phyloP scores from a whole-genome alignment of 129 eudicot species.

The Logfia minima region DNA sequence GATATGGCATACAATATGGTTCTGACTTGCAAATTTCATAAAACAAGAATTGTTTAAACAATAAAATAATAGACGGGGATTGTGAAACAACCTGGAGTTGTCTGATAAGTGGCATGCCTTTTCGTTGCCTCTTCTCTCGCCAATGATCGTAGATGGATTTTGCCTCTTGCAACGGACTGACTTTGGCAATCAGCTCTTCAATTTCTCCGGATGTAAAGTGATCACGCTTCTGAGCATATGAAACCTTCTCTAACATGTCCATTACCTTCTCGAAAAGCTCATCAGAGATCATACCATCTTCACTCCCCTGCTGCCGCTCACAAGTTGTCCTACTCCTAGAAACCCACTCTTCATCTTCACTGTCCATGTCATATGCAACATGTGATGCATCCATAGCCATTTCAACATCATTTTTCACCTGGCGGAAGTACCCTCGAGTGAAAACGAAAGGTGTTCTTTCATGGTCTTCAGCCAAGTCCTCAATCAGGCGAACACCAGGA shows the following conservation, averaged over 20 bases:
- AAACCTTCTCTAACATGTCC: constrained; percentile 79
- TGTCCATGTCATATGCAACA: constrained; percentile 85
- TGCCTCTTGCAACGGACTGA: constrained; percentile 48
- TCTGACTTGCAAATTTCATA: constrained; percentile 2
- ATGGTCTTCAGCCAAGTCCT: constrained; percentile 46
- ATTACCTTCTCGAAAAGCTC: constrained; percentile 77
- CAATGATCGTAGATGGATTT: constrained; percentile 70
- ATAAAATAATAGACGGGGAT: background rate
- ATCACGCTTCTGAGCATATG: constrained; percentile 67
- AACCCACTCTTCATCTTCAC: constrained; percentile 89
- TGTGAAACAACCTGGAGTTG: constrained; percentile 71
- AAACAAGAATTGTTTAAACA: background rate
- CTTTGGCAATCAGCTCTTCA: constrained; percentile 54
- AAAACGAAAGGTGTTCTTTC: constrained; percentile 45
- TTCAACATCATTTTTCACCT: constrained; percentile 76
- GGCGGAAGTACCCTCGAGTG: constrained; percentile 60
- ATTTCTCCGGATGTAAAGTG: constrained; percentile 60
- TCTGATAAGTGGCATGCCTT: constrained; percentile 74
- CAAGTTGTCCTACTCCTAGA: constrained; percentile 21
- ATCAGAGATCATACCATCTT: constrained; percentile 48
- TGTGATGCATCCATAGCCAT: constrained; percentile 79
- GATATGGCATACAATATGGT: constrained; percentile 8
- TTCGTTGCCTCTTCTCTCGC: constrained; percentile 71
- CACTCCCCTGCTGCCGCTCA: constrained; percentile 22
- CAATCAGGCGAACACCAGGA: constrained; percentile 76